Evolutionary conservation across 1,284 basidiomycete genomes (phyloP).

Genomic region (Melampsora larici-populina): DNA sequence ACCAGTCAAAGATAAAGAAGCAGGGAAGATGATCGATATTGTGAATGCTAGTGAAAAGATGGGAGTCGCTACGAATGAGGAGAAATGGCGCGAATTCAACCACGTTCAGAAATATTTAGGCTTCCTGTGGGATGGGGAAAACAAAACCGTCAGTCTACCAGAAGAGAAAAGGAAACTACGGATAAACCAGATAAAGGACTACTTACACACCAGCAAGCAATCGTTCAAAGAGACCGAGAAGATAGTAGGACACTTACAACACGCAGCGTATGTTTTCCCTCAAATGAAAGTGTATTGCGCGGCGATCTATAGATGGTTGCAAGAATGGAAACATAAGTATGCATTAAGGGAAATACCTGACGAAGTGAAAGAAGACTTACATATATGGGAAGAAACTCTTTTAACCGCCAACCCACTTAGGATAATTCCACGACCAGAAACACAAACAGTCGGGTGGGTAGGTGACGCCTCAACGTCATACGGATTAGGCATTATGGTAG

Average conservation of each 20-base stretch:
- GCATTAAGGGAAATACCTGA: not conserved
- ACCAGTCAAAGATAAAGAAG: not conserved
- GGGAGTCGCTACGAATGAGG: not conserved
- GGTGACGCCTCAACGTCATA: conserved; percentile 16
- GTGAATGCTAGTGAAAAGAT: not conserved
- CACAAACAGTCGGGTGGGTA: not conserved
- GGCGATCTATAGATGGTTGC: no score
- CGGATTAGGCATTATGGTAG: not conserved
- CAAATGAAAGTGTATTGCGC: no score
- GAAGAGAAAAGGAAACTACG: not conserved
- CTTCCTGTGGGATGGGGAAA: not conserved
- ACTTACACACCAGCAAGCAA: not conserved
- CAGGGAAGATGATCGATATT: no score
- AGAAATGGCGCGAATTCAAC: not conserved
- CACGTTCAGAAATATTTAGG: no score
- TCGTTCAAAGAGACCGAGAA: not conserved
- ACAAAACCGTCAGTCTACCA: not conserved
- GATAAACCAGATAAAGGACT: not conserved
- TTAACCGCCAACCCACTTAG: not conserved
- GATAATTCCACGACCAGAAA: not conserved
- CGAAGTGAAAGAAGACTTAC: not conserved
- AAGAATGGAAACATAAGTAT: not conserved
- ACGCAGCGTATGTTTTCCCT: no score
- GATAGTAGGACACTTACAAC: not conserved
- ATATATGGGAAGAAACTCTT: not conserved